Evolutionary conservation across 2,329 filamentous ascomycete genomes (phyloP).

Genomic region (Cucurbitaria berberidis): DNA sequence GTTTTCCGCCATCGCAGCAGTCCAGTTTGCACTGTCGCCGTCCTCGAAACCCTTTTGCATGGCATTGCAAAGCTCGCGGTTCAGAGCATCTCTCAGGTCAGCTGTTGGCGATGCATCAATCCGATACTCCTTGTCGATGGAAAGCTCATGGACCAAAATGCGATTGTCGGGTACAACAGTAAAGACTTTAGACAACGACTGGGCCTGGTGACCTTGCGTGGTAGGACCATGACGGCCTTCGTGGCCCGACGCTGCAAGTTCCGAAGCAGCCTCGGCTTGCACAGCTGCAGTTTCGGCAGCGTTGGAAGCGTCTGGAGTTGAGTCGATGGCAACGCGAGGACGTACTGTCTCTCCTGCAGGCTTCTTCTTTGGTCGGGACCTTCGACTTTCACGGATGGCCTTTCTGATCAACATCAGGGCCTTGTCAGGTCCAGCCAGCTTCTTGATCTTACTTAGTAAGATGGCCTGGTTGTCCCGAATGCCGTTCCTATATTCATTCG

Average conservation of each 20-base stretch:
- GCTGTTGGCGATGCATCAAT: conserved; percentile 66
- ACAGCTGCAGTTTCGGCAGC: conserved; percentile 46
- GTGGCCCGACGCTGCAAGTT: conserved; percentile 33
- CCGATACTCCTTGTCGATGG: conserved; percentile 78
- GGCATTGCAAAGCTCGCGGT: conserved; percentile 64
- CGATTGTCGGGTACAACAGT: conserved; percentile 74
- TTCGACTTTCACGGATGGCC: conserved; percentile 74
- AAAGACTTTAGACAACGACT: conserved; percentile 60
- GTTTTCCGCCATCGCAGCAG: conserved; percentile 72
- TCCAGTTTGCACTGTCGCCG: conserved; percentile 70
- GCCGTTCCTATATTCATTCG: conserved; percentile 77
- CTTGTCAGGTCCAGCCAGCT: conserved; percentile 72
- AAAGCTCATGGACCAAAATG: conserved; percentile 77
- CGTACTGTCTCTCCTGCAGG: conserved; percentile 69
- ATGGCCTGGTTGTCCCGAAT: conserved; percentile 83
- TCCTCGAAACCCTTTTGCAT: conserved; percentile 69
- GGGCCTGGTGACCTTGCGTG: conserved; percentile 44
- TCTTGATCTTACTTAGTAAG: conserved; percentile 79
- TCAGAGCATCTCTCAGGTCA: conserved; percentile 63
- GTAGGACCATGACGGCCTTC: conserved; percentile 13
- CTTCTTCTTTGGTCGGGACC: conserved; percentile 68
- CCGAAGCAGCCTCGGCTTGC: conserved; percentile 40
- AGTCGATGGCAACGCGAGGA: conserved; percentile 66
- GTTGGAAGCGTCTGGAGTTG: conserved; percentile 33
- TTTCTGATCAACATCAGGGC: conserved; percentile 76